Conservation (phyloP, 2,329 filamentous ascomycete species). For the Diaporthe nobilis region DNA sequence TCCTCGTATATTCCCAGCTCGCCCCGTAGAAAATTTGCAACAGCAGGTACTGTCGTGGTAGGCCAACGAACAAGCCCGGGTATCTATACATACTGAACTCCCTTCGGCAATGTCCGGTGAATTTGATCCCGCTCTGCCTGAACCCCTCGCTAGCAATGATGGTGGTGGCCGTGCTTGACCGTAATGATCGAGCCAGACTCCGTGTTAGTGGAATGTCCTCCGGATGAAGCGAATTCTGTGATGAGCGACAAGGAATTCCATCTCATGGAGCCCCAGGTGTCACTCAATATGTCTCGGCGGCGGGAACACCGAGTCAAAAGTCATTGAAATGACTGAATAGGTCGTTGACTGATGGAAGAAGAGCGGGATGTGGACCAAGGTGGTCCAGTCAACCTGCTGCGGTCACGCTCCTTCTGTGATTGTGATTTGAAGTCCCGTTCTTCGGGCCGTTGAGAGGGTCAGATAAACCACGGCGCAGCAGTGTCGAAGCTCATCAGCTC, state of each 20-base stretch:
- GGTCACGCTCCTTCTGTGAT: not conserved
- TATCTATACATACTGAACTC: conserved; percentile 17
- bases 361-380: not conserved
- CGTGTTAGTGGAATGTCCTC: conserved; percentile 1
- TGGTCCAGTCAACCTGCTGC: not conserved
- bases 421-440: not conserved
- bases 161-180: not conserved
- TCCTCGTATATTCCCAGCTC: not conserved
- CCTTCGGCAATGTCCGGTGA: conserved; percentile 7
- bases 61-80: conserved; percentile 22
- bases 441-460: conserved; percentile 24
- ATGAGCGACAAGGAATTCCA: not conserved
- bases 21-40: not conserved
- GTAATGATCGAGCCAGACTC: not conserved
- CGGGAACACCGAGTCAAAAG: not conserved
- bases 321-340: not conserved
- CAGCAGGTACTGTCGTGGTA: conserved; percentile 12
- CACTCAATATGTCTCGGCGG: not conserved
- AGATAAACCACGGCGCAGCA: conserved; percentile 54
- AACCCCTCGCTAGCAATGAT: conserved; percentile 1
- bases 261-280: not conserved
- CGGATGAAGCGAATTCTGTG: not conserved
- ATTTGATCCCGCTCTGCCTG: not conserved
- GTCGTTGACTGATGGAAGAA: not conserved
- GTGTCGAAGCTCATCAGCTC: conserved; percentile 53